Base-by-base conservation (phyloP, 2,329 filamentous ascomycete genomes). In the Nakataea oryzae region DNA sequence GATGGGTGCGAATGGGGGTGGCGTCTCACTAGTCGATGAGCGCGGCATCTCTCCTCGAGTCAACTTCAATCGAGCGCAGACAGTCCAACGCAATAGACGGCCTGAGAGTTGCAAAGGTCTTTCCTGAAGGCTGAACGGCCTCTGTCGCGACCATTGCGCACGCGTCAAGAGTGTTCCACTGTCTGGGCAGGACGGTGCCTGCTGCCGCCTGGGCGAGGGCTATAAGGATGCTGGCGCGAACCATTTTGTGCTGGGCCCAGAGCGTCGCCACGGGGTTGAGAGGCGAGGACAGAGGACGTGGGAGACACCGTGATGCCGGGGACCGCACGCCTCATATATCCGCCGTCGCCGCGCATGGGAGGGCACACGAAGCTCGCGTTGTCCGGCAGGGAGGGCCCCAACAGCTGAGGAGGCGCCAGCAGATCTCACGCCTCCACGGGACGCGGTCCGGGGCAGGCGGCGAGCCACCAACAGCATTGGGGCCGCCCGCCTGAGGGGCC, bases 41-140 rank as follows among this genome's bases (percentile, higher is more conserved):
- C 0, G 74, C 69, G 6, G 72, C 67, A 2, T 78, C 78, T 1
- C 78, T 74, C 4, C 74, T 75, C 4, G 71, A 29, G 59, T 78
- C 74, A 65, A 82, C 79, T 0, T 79, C 78, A 4, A 81, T 74
- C 26, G 69, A 75, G 3, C 64, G 72, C 12, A 81, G 69, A 63
- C 79, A 82, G 4, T 72, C 68, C 63, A 73, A 76, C 0, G 72
- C 76, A 24, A 67, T 64, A n/a, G 21, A 54, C 3, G 67, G 58
- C 12, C 5, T 5, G 30, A 59, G 17, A 9, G 7, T 3, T 50
- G 41, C 41, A 8, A 50, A n/a, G 1, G 3, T 50, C 41, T 50
- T 50, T n/a, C 17, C 7, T n/a, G n/a, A n/a, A n/a, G n/a, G 41
- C 41, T 5, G 2, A 8, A 8, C 9, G 41, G 41, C 41, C 41